Base-by-base conservation (phyloP, 2,329 filamentous ascomycete species). In the Falciphora oryzae region DNA sequence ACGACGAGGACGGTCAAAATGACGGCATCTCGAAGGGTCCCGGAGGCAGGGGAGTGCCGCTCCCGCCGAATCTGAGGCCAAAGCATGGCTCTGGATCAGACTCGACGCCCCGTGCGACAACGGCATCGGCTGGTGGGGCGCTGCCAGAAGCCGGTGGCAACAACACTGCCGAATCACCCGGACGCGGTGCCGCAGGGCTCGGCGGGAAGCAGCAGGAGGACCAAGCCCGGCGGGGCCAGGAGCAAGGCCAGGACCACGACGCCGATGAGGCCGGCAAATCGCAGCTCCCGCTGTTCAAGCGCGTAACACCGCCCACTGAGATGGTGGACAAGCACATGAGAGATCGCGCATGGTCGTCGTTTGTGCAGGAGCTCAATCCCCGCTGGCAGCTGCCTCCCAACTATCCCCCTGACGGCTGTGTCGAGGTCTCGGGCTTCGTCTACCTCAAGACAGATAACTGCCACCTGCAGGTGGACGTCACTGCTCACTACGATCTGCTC, bases 371-470 rank as follows among this genome's bases (percentile, higher is more conserved):
- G 58, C 58, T 60, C 10, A 35, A 6, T 7, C 27, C 22, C 14
- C 27, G 22, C 14, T 60, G 58, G 58, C 27, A n/a, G 16, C 29
- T 31, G 1, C 58, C 58, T 16, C 58, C 58, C 58, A 31, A 31
- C 27, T 10, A 22, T 2, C 27, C 28, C 11, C 58, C 58, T 18
- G 16, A 22, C 14, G 58, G 58, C 58, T 31, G 28, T 8, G 16
- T 60, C 58, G 29, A 31, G 58, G 25, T 60, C 14, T 60, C 58
- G 16, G 58, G 58, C 28, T 31, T 60, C 5, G 31, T 60, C 27
- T n/a, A n/a, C 22, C 28, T 60, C 10, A 35, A 60, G 13, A 60
- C 29, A 16, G 28, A 60, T 3, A 13, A n/a, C 28, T 28, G 27
- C 28, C 28, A n/a, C 28, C 14, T 60, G 18, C 58, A 60, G 58